Percentiles rank a stretch among this genome's conserved stretches.
Evolutionary conservation across 202 grass and related monocot genomes (phyloP).

Genomic region (Tripidium arundinaceum): DNA sequence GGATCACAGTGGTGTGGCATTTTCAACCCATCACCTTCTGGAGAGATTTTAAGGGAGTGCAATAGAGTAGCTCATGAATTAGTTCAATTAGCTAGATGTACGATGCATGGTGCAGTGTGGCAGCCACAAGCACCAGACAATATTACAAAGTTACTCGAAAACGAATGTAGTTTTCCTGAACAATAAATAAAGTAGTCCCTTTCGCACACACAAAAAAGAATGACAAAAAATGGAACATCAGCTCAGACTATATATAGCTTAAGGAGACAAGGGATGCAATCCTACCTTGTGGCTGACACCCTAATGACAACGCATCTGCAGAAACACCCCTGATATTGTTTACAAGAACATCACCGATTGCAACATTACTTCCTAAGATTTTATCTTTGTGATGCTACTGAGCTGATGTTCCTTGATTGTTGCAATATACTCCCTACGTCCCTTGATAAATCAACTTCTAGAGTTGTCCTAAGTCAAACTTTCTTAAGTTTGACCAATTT

Average conservation of each 20-base stretch:
- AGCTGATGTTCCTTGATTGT: constrained; percentile 4
- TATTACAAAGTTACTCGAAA: too few species aligned
- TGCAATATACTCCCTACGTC: not conserved
- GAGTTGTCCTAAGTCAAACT: not conserved
- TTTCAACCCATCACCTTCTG: too few species aligned
- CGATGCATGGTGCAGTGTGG: too few species aligned
- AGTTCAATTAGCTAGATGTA: too few species aligned
- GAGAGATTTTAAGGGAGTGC: too few species aligned
- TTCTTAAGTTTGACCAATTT: not conserved
- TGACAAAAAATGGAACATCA: too few species aligned
- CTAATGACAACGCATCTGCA: not conserved
- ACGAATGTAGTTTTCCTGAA: not conserved
- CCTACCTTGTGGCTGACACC: not conserved
- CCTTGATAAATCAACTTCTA: not conserved
- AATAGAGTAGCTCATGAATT: too few species aligned
- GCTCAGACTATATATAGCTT: not conserved
- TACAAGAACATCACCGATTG: not conserved
- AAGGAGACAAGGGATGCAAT: not conserved
- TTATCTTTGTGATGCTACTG: not conserved
- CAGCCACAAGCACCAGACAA: too few species aligned
- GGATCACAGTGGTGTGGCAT: too few species aligned
- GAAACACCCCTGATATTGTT: not conserved
- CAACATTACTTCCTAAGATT: not conserved
- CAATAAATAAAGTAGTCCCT: not conserved
- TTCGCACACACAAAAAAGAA: not conserved